Evolutionary conservation across 1,139 yeast species (phyloP), one percentile per base, ranked within the genome.

Genomic region (Pichia norvegensis): DNA sequence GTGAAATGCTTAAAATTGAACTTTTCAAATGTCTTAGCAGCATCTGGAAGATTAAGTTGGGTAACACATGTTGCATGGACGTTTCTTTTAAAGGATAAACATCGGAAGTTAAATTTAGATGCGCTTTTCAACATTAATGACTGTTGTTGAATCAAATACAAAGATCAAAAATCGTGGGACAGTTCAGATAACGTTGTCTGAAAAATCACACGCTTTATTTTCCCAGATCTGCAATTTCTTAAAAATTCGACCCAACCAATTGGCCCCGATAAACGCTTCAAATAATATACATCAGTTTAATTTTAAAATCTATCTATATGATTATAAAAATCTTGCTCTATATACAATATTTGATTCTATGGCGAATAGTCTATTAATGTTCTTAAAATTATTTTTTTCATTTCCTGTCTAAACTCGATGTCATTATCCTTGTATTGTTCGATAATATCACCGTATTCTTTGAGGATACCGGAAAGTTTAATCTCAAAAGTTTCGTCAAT

Each of bases 391-490:
- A 51, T 17, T 7, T 37, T 39, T 27, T 55, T 52, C 48, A 61
- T 39, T 5, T 43, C 48, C 0, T 38, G 41, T 44, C 55, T 51
- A 7, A 54, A 41, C 5, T 35, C 36, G 8, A 42, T 46, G 10
- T 35, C 14, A 29, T 53, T 50, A 8, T 47, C 52, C 11, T 49
- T 46, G 10, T 44, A 43, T 8, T 51, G 51, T 41, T 62, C 66
- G 4, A 53, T 48, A 0, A 55, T 69, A 23, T 79, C 82, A 4
- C 88, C 86, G 56, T 79, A 82, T 0, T 64, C 65, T 52, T 76
- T 76, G 57, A 81, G 71, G 4, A 70, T 54, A 22, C 64, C 67
- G 52, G 76, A 76, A 9, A 80, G 58, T 25, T 61, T 66, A 4
- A 69, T 61, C 40, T 78, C 82, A 6, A 59, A 57, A 23, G 71